These are phyloP conservation scores for Pythium scleroteichum DNA, from an alignment of 352 stramenopile species.

Conservation along the genomic window DNA sequence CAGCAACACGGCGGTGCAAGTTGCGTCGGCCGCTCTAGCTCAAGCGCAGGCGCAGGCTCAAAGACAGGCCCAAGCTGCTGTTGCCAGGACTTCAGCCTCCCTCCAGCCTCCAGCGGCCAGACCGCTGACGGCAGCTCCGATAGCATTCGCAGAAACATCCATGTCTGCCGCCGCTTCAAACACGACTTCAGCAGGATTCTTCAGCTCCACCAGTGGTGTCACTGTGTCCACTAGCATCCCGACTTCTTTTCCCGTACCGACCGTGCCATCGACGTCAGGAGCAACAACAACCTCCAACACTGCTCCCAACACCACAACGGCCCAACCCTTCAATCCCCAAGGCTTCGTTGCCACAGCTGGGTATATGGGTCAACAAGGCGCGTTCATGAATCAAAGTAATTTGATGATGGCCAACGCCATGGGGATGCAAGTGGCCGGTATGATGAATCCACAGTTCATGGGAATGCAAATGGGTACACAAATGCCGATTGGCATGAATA, in stretches of 20 bases:
- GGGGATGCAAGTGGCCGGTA: conserved; percentile 26
- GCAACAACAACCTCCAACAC: conserved; percentile 8
- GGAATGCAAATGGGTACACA: conserved; percentile 31
- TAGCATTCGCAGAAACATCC: neutral
- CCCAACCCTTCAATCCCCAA: conserved; percentile 17
- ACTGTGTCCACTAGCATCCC: neutral
- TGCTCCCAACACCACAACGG: neutral
- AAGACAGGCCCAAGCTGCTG: neutral
- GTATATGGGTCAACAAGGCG: conserved; percentile 17
- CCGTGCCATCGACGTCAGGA: neutral
- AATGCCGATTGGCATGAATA: conserved; percentile 48
- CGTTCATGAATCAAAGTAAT: conserved; percentile 17
- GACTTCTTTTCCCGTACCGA: neutral
- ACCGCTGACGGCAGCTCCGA: conserved; percentile 1
- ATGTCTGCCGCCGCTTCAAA: neutral
- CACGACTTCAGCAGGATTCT: neutral
- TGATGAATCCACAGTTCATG: conserved; percentile 63
- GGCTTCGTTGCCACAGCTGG: neutral
- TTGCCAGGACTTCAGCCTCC: neutral
- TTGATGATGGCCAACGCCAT: conserved; percentile 23
- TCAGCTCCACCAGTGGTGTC: neutral
- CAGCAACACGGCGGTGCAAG: neutral
- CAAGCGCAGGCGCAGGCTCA: conserved; percentile 9
- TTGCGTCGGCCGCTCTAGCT: neutral
- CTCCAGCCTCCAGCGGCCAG: neutral